Evolutionary conservation across 768 basidiomycete genomes (phyloP).

Genomic region (Phylloporus sp.): DNA sequence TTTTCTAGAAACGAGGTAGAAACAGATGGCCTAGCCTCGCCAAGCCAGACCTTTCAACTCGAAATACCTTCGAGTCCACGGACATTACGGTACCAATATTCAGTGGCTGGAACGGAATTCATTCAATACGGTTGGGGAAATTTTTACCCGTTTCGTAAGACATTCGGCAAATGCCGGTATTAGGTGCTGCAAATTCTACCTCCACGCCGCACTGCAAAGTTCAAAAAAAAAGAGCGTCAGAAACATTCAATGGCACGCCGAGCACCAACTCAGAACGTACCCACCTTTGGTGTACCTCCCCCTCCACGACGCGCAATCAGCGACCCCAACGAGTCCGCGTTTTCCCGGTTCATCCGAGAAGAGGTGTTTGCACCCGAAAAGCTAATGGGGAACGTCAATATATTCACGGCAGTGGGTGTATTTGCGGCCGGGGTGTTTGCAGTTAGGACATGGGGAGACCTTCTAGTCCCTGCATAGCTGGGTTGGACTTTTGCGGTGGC

Average conservation of each 20-base stretch:
- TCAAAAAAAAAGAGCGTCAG: neutral
- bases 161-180: slow-evolving; percentile 16
- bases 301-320: slow-evolving; percentile 41
- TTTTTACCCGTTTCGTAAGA: neutral
- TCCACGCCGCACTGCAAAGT: neutral
- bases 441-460: slow-evolving; percentile 74
- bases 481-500: neutral
- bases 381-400: slow-evolving; percentile 66
- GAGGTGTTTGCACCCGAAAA: slow-evolving; percentile 75
- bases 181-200: neutral
- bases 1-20: too few species aligned
- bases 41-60: too few species aligned
- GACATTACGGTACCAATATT: too few species aligned
- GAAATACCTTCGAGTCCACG: too few species aligned
- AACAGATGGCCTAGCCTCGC: too few species aligned
- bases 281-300: slow-evolving; percentile 43
- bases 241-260: slow-evolving; percentile 62
- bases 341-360: slow-evolving; percentile 52
- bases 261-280: slow-evolving; percentile 50
- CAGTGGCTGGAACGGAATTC: too few species aligned
- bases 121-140: too few species aligned
- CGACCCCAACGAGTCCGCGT: slow-evolving; percentile 62
- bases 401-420: slow-evolving; percentile 59
- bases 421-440: slow-evolving; percentile 69
- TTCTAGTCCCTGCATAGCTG: slow-evolving; percentile 61